Base-by-base conservation (phyloP, 2,329 filamentous ascomycete genomes). In the Arthrobotrys iridis region DNA sequence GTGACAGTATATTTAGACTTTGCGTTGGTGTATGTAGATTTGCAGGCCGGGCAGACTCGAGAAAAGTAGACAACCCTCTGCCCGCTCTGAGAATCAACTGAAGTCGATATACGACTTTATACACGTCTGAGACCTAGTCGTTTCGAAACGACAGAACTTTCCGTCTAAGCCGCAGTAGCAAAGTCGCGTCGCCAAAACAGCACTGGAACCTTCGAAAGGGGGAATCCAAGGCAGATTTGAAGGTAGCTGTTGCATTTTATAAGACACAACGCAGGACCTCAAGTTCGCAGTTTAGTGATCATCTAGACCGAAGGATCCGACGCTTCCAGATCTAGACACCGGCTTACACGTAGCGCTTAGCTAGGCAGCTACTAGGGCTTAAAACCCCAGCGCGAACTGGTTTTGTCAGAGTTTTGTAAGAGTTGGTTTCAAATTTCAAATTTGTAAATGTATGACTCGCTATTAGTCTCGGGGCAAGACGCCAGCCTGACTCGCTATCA, bases 171-270 rank as follows among this genome's bases (percentile, higher is more conserved):
- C 30, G 30, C 50, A 35, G 50, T 18, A 24, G 22, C 5, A 50
- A 18, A n/a, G 24, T 35, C 50, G 50, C 50, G 30, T 52, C 26
- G 28, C 48, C 48, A n/a, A 52, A 52, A 52, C 15, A 30, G 48
- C 48, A 52, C 20, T 35, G 28, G 50, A 55, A 55, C 15, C 15
- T 55, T 55, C 50, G 30, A 55, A 55, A 55, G 50, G 50, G 50
- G 50, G 11, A 55, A 37, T 55, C 50, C 50, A 55, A 55, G 50
- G 50, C 50, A 35, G 50, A 55, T 37, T 55, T n/a, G 2, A 18
- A 8, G 3, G 40, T 13, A 24, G 3, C 18, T 37, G 50, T 55
- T 55, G 50, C 30, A 55, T 55, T 55, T 24, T 55, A 10, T 13
- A 6, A 8, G 50, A 22, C 8, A 6, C 50, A 55, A 55, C 50